A percentile compares a stretch with the other conserved stretches of the same genome.
These are phyloP conservation scores for Apiotrichum mycotoxinovorans DNA, from an alignment of 1,284 basidiomycete species.

Conservation along the genomic window DNA sequence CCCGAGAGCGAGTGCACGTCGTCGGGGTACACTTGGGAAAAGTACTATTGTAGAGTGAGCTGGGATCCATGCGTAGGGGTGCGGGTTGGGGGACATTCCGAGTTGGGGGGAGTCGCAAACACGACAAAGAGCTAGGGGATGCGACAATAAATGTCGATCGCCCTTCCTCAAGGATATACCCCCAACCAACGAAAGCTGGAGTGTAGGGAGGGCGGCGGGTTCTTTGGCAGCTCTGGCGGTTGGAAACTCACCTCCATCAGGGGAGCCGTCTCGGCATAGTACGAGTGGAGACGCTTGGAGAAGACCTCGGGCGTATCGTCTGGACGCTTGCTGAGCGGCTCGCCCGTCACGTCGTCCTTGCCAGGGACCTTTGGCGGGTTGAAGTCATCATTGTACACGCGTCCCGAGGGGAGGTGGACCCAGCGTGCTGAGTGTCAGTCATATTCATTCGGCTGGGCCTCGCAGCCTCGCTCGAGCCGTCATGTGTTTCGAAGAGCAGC, in stretches of 20 bases:
- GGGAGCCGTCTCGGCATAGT: constrained; percentile 84
- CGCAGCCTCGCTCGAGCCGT: no score
- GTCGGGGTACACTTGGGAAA: constrained; percentile 57
- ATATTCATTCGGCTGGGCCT: no score
- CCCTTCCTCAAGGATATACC: no score
- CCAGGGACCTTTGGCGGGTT: constrained; percentile 85
- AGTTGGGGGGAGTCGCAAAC: no score
- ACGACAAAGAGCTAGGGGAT: no score
- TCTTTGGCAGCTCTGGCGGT: no score
- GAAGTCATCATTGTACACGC: constrained; percentile 89
- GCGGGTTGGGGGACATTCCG: no score
- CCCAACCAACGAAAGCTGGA: no score
- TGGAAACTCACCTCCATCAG: constrained; percentile 60
- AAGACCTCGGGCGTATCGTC: constrained; percentile 91
- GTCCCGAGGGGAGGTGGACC: constrained; percentile 87
- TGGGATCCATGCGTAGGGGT: no score
- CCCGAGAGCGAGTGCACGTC: constrained; percentile 74
- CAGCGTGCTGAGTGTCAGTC: constrained; percentile 68
- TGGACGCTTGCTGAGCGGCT: constrained; percentile 79
- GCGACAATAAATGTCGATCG: no score
- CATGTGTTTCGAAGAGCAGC: no score
- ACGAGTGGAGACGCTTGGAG: constrained; percentile 70
- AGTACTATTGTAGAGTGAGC: constrained; percentile 56
- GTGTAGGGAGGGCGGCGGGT: no score
- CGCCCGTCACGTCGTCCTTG: constrained; percentile 86